Conservation (phyloP, 2,329 filamentous ascomycete species). For the Xenoacremonium recifei region DNA sequence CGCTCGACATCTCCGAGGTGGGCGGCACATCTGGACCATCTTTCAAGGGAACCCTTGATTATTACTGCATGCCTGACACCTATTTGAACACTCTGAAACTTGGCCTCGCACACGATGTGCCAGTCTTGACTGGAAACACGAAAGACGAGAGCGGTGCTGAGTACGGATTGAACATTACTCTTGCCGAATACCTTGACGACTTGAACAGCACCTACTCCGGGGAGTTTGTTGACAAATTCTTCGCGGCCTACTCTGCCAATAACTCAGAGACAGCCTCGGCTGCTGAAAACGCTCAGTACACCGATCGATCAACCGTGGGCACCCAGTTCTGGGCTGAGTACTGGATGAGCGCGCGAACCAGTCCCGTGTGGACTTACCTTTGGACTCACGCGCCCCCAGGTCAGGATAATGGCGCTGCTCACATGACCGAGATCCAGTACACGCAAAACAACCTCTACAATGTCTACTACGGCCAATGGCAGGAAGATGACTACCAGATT, state of each 20-base stretch:
- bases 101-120: constrained; percentile 10
- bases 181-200: constrained; percentile 4
- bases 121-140: constrained; percentile 11
- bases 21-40: constrained; percentile 2
- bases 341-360: constrained; percentile 2
- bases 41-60: constrained; percentile 7
- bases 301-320: constrained; percentile 5
- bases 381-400: constrained; percentile 32
- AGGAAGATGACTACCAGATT: constrained; percentile 6
- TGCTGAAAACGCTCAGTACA: not conserved
- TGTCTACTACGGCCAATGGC: constrained; percentile 2
- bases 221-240: not conserved
- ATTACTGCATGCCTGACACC: constrained; percentile 6
- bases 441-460: constrained; percentile 34
- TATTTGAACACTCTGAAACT: constrained; percentile 6
- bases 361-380: constrained; percentile 7
- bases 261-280: not conserved
- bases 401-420: constrained; percentile 33
- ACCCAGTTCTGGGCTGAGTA: constrained; percentile 3
- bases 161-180: constrained; percentile 2
- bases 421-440: constrained; percentile 38
- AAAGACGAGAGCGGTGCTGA: constrained; percentile 8
- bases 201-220: not conserved
- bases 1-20: constrained; percentile 1
- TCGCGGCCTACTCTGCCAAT: constrained; percentile 1